Evolutionary conservation across 2,329 filamentous ascomycete species (phyloP), one percentile per base, ranked within the genome.

Genomic region (Xylaria sp.): DNA sequence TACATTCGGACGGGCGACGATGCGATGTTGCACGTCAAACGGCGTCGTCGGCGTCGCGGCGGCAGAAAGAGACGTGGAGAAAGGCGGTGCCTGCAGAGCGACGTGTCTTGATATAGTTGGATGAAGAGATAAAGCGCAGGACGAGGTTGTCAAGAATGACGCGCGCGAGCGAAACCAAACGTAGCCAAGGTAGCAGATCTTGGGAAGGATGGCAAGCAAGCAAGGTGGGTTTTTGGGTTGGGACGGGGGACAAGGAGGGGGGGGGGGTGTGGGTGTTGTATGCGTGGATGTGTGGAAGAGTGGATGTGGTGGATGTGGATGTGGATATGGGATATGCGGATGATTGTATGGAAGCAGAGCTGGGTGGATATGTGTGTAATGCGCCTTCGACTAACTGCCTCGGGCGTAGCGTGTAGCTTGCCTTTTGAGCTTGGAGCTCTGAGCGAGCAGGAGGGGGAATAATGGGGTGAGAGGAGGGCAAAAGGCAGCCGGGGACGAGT

Each of bases 31-130:
- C 76, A 75, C 76, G 75, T 76, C 75, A 77, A 73, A 74, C 75
- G 73, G 67, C 68, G 68, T 68, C 62, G 68, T 74, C 73, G 73
- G 72, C 70, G 70, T 67, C 67, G 67, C 62, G 67, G 71, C 65
- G 67, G 67, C 71, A 67, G 71, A 66, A 75, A 73, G 77, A 76
- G 78, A 76, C 74, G 75, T 78, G 76, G 76, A 79, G 71, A 81
- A 80, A 78, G 81, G 66, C 74, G 73, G 77, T 78, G 80, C 82
- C 81, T 83, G 83, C 82, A 85, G 82, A 82, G 84, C 85, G 83
- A 88, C 85, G 86, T 88, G 86, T 88, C 86, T 85, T 84, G 85
- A 86, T 85, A 84, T 84, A 85, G 85, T 88, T 88, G 86, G 85
- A 75, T 64, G 71, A 71, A 74, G 69, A 72, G 49, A 36, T 48